Conservation (phyloP, 2,329 filamentous ascomycete species). For the Ophiostoma angusticollis region DNA sequence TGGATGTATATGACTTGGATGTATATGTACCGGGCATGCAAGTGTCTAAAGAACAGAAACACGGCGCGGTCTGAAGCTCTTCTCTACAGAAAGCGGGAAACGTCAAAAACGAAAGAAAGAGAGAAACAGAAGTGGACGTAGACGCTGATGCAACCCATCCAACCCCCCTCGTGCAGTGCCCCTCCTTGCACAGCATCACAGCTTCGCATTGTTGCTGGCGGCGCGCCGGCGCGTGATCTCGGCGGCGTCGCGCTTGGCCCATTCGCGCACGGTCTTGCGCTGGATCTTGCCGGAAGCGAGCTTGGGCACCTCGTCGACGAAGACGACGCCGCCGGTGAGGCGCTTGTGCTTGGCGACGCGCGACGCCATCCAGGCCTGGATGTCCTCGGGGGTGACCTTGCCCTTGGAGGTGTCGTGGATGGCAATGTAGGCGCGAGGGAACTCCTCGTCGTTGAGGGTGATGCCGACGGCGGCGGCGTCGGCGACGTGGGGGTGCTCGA, state of each 20-base stretch:
- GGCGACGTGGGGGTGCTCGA: slow-evolving; percentile 35
- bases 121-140: no score
- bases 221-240: slow-evolving; percentile 15
- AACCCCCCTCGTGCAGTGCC: neutral
- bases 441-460: slow-evolving; percentile 27
- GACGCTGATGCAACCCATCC: neutral
- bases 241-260: slow-evolving; percentile 39
- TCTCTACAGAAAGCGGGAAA: no score
- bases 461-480: slow-evolving; percentile 47
- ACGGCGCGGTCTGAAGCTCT: no score
- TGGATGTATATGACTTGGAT: no score
- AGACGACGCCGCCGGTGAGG: slow-evolving; percentile 37
- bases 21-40: no score
- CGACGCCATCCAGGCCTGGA: slow-evolving; percentile 33
- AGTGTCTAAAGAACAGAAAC: no score
- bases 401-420: slow-evolving; percentile 32
- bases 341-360: slow-evolving; percentile 40
- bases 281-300: slow-evolving; percentile 45
- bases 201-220: slow-evolving; percentile 6
- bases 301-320: slow-evolving; percentile 44
- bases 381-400: slow-evolving; percentile 35
- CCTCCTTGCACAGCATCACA: no score
- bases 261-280: slow-evolving; percentile 41
- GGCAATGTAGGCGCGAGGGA: slow-evolving; percentile 39
- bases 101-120: no score